These are phyloP conservation scores for Arachis stenosperma DNA, from an alignment of 306 rosid genomes.

Conservation along the genomic window DNA sequence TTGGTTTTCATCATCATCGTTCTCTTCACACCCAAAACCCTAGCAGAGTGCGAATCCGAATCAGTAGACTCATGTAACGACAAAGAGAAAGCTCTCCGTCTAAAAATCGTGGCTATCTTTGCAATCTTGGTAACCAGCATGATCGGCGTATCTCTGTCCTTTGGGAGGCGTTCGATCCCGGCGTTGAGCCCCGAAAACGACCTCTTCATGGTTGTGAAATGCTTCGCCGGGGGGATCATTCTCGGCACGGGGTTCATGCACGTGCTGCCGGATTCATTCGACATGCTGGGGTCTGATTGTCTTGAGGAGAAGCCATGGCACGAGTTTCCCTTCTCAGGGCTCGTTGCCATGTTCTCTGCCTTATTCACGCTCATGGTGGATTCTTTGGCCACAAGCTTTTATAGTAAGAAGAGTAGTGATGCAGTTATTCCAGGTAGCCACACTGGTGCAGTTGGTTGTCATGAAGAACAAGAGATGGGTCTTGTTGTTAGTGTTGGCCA, in stretches of 20 bases:
- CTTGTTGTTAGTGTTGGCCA: conserved; percentile 29
- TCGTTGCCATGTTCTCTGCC: conserved; percentile 74
- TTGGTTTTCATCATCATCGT: conserved; percentile 40
- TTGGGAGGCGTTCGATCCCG: conserved; percentile 50
- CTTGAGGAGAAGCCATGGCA: conserved; percentile 69
- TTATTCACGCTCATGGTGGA: conserved; percentile 69
- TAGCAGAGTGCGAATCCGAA: conserved; percentile 43
- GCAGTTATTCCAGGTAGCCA: conserved; percentile 24
- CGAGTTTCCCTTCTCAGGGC: conserved; percentile 71
- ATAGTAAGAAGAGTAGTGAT: conserved; percentile 43
- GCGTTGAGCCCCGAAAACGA: conserved; percentile 63
- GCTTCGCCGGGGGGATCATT: conserved; percentile 67
- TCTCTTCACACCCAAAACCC: conserved; percentile 32
- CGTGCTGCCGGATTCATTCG: conserved; percentile 74
- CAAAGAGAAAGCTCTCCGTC: conserved; percentile 50
- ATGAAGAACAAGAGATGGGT: conserved; percentile 48
- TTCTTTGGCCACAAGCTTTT: conserved; percentile 65
- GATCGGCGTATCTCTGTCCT: conserved; percentile 61
- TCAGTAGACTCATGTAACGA: conserved; percentile 48
- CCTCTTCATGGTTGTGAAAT: conserved; percentile 61
- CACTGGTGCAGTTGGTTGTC: background rate
- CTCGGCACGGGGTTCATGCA: conserved; percentile 81
- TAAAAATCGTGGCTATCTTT: conserved; percentile 63
- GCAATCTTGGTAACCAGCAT: conserved; percentile 63
- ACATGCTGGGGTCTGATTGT: conserved; percentile 61